These are phyloP conservation scores for Coemansia sp. DNA, from an alignment of 192 early-diverging fungal genomes.

Conservation along the genomic window DNA sequence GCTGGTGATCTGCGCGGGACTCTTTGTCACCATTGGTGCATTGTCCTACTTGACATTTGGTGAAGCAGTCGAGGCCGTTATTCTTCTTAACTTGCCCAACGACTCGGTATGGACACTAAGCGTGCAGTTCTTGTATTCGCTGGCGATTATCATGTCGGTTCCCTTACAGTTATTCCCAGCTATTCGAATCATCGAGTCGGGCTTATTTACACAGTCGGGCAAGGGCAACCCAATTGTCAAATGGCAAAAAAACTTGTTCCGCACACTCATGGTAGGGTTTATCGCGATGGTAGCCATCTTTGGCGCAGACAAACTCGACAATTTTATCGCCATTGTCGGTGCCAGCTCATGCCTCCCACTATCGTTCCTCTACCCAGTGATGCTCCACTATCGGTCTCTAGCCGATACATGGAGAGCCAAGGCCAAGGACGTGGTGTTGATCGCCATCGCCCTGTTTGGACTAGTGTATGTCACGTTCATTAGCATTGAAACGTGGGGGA, in stretches of 20 bases:
- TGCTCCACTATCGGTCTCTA: slow-evolving; percentile 78
- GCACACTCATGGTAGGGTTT: slow-evolving; percentile 64
- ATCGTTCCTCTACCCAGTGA: slow-evolving; percentile 83
- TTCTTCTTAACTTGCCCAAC: slow-evolving; percentile 85
- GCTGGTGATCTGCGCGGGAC: slow-evolving; percentile 74
- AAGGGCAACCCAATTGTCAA: slow-evolving; percentile 79
- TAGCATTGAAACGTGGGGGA: slow-evolving; percentile 62
- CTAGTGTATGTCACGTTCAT: slow-evolving; percentile 82
- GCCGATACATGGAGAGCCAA: slow-evolving; percentile 55
- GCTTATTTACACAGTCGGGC: slow-evolving; percentile 80
- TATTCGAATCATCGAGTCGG: slow-evolving; percentile 89
- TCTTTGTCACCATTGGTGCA: slow-evolving; percentile 81
- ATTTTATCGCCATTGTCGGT: slow-evolving; percentile 83
- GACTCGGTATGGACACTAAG: slow-evolving; percentile 62
- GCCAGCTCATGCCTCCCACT: slow-evolving; percentile 72
- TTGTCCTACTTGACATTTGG: slow-evolving; percentile 89
- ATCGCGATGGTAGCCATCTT: slow-evolving; percentile 76
- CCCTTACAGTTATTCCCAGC: slow-evolving; percentile 92
- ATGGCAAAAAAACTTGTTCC: slow-evolving; percentile 84
- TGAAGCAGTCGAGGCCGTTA: slow-evolving; percentile 78
- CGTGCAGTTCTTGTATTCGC: slow-evolving; percentile 83
- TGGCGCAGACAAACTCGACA: slow-evolving; percentile 76
- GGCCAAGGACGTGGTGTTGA: slow-evolving; percentile 62
- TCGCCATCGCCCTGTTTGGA: slow-evolving; percentile 68
- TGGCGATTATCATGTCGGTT: slow-evolving; percentile 93